Evolutionary conservation across 805 yeast genomes (phyloP), one percentile per base, ranked within the genome.

Genomic region (Pichia scutulata): DNA sequence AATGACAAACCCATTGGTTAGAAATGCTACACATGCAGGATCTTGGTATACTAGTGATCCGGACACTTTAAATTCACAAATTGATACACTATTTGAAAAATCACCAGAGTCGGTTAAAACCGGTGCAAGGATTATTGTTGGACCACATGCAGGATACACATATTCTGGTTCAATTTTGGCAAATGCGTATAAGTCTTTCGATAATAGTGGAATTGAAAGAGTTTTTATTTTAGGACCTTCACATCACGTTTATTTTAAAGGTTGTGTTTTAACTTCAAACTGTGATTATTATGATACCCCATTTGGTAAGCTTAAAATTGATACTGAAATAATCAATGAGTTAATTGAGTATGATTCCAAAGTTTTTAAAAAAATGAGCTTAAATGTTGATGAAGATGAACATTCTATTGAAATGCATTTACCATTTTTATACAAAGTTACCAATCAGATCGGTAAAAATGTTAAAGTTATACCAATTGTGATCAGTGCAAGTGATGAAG

Each of bases 401-500:
- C 99, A 93, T 64, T 84, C 93, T 47, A 79, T 93, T 60, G 99
- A 93, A 61, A 87, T 93, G 96, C 98, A 93, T 66, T 76, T 84
- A 62, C 96, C 98, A 0, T 82, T 78, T 52, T 68, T 87, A 9
- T 74, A 77, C 57, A 74, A 78, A 52, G 68, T 75, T 48, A 72
- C 82, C 10, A 57, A 69, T 22, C 57, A 60, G 3, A 55, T 61
- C 5, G 59, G 62, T 9, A 57, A 42, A 4, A 55, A 55, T 5
- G 54, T 47, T 47, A 65, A 63, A 33, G 77, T 92, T 8, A 74
- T 93, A 2, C 99, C 99, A 0, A 77, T 93, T 43, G 72, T 92
- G 77, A 75, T 93, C 6, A 83, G 96, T 22, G 80, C 80, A 14
- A 70, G 83, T 36, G 77, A 76, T 48, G 70, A 70, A 16, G 53